Percentiles rank a stretch among this genome's conserved stretches.
Conservation (phyloP, 106 monocot genomes). For the Platanthera guangdongensis region DNA sequence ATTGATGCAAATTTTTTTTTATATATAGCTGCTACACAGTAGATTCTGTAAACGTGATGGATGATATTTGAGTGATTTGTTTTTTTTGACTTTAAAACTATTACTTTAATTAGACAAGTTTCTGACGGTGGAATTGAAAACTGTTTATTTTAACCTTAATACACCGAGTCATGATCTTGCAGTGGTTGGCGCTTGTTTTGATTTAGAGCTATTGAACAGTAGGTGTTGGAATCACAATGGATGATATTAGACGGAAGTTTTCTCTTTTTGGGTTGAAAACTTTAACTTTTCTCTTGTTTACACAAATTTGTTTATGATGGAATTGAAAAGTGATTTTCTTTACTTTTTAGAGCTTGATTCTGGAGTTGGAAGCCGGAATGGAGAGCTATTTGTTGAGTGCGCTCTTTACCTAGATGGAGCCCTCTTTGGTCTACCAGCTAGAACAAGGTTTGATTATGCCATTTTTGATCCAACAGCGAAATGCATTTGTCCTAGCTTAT, state of each 20-base stretch:
- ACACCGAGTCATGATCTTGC: too few species aligned
- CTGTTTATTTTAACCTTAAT: too few species aligned
- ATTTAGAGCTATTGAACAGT: neutral
- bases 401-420: constrained; percentile 71
- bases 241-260: neutral
- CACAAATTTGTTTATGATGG: neutral
- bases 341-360: constrained; percentile 18
- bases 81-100: neutral
- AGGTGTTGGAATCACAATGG: too few species aligned
- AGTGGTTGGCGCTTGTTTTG: neutral
- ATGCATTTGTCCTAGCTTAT: constrained; percentile 1
- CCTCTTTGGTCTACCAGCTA: constrained; percentile 59
- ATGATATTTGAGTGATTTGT: neutral
- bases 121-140: neutral
- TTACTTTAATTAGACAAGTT: neutral
- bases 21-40: neutral
- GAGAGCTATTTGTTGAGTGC: constrained; percentile 83
- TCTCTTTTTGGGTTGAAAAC: neutral
- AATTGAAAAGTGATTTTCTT: neutral
- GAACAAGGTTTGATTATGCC: constrained; percentile 42
- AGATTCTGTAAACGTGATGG: neutral
- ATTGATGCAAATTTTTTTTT: neutral
- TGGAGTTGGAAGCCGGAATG: constrained; percentile 14
- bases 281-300: neutral
- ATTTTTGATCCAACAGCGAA: neutral